A percentile compares a stretch with the other conserved stretches of the same genome.
Evolutionary conservation across 495 filamentous ascomycete species (phyloP).

Genomic region (Penicillium paxilli): DNA sequence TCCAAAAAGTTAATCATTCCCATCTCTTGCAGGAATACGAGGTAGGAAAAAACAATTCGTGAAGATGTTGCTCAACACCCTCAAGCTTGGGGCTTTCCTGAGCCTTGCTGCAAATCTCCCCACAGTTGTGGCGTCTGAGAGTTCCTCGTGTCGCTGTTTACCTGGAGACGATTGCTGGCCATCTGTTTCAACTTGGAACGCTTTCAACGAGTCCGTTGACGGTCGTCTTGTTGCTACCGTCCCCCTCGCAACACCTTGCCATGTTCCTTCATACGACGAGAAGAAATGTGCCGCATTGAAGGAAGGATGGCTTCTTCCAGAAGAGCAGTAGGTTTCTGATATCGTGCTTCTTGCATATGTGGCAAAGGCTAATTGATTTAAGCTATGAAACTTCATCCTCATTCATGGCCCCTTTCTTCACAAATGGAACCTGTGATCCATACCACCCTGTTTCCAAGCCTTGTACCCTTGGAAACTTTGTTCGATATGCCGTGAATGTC

Average conservation of each 20-base stretch:
- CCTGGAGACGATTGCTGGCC: conserved; percentile 43
- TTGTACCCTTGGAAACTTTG: conserved; percentile 57
- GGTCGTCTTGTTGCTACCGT: conserved; percentile 39
- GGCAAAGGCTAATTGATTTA: not conserved
- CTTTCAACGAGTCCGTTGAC: conserved; percentile 36
- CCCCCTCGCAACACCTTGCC: conserved; percentile 40
- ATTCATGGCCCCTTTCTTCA: conserved; percentile 29
- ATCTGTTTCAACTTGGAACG: conserved; percentile 28
- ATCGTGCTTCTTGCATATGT: not conserved
- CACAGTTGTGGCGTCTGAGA: not conserved
- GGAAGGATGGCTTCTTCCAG: conserved; percentile 20
- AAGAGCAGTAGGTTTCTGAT: conserved; percentile 20
- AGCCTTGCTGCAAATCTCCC: not conserved
- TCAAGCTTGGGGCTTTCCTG: not conserved
- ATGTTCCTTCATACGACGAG: conserved; percentile 31
- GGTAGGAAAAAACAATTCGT: not conserved
- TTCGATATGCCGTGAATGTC: conserved; percentile 44
- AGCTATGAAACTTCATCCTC: conserved; percentile 26
- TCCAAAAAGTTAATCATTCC: not conserved
- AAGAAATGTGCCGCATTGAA: conserved; percentile 20
- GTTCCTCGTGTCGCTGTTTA: conserved; percentile 10
- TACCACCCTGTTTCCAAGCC: conserved; percentile 27
- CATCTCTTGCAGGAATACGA: not conserved
- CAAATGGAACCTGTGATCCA: conserved; percentile 45
- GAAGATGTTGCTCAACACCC: not conserved